Conservation (phyloP, 2,329 filamentous ascomycete species). For the Nigrospora osmanthi region DNA sequence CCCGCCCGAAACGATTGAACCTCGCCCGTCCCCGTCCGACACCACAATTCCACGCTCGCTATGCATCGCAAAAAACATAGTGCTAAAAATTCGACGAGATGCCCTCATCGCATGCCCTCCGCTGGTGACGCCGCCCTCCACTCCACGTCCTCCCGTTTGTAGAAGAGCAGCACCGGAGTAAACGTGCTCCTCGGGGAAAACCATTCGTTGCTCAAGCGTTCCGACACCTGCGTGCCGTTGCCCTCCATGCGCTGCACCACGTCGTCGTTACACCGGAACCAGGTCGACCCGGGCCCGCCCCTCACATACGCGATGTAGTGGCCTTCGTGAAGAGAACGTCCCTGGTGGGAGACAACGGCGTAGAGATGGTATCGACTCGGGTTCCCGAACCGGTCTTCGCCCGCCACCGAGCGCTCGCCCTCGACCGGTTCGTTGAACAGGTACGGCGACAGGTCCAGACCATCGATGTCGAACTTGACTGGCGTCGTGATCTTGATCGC, state of each 20-base stretch:
- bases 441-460: slow-evolving; percentile 47
- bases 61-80: too few relatives aligned
- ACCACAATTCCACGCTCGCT: too few relatives aligned
- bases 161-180: slow-evolving; percentile 12
- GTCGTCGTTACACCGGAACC: slow-evolving; percentile 43
- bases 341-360: slow-evolving; percentile 72
- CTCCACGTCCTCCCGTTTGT: slow-evolving; percentile 11
- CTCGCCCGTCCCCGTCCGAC: too few relatives aligned
- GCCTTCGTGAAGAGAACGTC: slow-evolving; percentile 58
- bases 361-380: slow-evolving; percentile 80
- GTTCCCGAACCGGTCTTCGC: slow-evolving; percentile 30
- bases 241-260: neutral
- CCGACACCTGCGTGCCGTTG: neutral
- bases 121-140: slow-evolving; percentile 1
- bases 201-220: slow-evolving; percentile 1
- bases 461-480: slow-evolving; percentile 69
- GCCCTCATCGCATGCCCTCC: neutral
- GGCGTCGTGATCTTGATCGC: slow-evolving; percentile 57
- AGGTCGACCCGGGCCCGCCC: slow-evolving; percentile 38
- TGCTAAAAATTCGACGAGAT: too few relatives aligned
- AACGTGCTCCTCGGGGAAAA: neutral
- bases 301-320: slow-evolving; percentile 73
- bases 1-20: too few relatives aligned
- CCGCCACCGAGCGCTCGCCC: slow-evolving; percentile 2
- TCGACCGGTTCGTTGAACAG: slow-evolving; percentile 13